phyloP scores from a whole-genome alignment of 176 grass and related monocot genomes.

The Oryza glumipatula region DNA sequence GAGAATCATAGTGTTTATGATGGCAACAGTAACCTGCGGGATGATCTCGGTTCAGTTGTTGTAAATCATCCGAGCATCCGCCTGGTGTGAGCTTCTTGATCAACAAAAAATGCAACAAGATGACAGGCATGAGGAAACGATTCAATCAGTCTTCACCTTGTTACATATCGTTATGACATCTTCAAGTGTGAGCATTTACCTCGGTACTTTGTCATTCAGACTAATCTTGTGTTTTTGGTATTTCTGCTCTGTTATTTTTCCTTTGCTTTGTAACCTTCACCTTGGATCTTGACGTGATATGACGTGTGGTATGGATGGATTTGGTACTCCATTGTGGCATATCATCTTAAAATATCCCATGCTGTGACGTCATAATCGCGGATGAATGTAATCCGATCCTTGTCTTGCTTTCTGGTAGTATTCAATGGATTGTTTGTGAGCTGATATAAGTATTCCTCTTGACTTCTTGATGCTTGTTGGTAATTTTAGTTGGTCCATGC shows the following conservation, averaged over 20 bases:
- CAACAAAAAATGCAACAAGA: slow-evolving; percentile 36
- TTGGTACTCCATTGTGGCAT: slow-evolving; percentile 28
- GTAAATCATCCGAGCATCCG: slow-evolving; percentile 76
- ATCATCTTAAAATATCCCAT: slow-evolving; percentile 29
- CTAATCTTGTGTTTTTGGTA: slow-evolving; percentile 31
- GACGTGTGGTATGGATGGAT: slow-evolving; percentile 39
- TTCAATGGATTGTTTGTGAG: background rate
- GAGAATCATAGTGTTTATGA: slow-evolving; percentile 68
- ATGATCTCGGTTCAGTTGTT: slow-evolving; percentile 78
- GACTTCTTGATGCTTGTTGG: background rate
- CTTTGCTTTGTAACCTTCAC: slow-evolving; percentile 42
- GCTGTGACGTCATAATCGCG: background rate
- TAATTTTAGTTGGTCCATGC: background rate
- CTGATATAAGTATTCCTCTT: background rate
- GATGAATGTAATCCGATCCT: slow-evolving; percentile 23
- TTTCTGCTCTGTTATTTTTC: slow-evolving; percentile 2
- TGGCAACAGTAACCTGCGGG: slow-evolving; percentile 38
- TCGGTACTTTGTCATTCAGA: slow-evolving; percentile 36
- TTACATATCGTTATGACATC: slow-evolving; percentile 34
- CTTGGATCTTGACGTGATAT: slow-evolving; percentile 35
- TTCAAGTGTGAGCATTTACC: slow-evolving; percentile 31
- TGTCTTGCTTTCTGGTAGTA: background rate
- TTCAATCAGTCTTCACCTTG: slow-evolving; percentile 14
- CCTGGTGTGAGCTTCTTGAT: slow-evolving; percentile 53
- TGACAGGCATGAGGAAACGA: slow-evolving; percentile 5